Conservation (phyloP, 2,329 filamentous ascomycete species). For the Bipolaris bicolor region DNA sequence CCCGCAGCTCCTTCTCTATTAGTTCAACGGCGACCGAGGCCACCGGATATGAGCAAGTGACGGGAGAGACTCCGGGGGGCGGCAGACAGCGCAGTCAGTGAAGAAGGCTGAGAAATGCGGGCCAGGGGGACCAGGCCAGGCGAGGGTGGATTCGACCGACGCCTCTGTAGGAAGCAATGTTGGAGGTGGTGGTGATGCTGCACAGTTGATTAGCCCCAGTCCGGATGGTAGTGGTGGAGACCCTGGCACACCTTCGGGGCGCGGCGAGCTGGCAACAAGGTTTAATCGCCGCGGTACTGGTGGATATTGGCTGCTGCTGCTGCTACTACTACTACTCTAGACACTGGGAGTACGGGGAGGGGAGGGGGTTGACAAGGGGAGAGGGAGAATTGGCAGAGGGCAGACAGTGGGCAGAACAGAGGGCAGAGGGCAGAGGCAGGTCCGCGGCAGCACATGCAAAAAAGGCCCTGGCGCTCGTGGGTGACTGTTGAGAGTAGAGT, state of each 20-base stretch:
- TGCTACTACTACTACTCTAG: background rate
- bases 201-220: slow-evolving; percentile 37
- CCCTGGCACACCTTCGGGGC: slow-evolving; percentile 27
- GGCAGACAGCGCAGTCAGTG: slow-evolving; percentile 22
- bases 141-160: slow-evolving; percentile 22
- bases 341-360: slow-evolving; percentile 13
- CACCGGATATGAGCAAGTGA: slow-evolving; percentile 27
- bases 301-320: slow-evolving; percentile 25
- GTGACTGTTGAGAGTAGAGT: slow-evolving; percentile 12
- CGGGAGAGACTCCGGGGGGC: slow-evolving; percentile 20
- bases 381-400: slow-evolving; percentile 22
- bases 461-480: slow-evolving; percentile 16
- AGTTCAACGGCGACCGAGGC: slow-evolving; percentile 16
- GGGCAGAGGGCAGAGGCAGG: slow-evolving; percentile 18
- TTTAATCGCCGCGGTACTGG: slow-evolving; percentile 37
- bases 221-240: slow-evolving; percentile 26
- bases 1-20: slow-evolving; percentile 17
- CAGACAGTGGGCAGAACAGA: no score
- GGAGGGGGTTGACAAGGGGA: slow-evolving; percentile 13
- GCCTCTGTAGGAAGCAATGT: slow-evolving; percentile 19
- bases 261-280: slow-evolving; percentile 31
- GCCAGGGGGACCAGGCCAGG: slow-evolving; percentile 23
- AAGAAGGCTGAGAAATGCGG: slow-evolving; percentile 18
- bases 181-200: slow-evolving; percentile 36
- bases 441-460: slow-evolving; percentile 28